Percentiles rank a stretch among this genome's conserved stretches.
These are phyloP conservation scores for Ustilago trichophora DNA, from an alignment of 1,284 basidiomycete species.

Conservation along the genomic window DNA sequence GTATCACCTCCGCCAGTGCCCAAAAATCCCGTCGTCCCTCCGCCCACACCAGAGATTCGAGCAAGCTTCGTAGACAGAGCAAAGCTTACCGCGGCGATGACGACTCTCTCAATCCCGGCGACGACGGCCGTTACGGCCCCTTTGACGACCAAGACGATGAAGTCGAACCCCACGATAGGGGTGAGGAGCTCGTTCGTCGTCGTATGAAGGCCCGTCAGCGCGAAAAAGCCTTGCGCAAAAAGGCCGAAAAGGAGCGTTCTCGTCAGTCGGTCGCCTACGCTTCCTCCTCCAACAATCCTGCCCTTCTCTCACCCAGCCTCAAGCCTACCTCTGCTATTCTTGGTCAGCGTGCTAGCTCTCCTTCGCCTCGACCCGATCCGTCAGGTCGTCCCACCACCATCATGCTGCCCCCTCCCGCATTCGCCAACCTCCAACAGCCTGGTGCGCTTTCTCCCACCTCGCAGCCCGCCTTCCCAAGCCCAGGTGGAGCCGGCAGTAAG, in stretches of 20 bases:
- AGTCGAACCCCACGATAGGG: conserved; percentile 69
- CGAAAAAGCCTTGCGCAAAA: conserved; percentile 61
- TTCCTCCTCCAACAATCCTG: conserved; percentile 6
- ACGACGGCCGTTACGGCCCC: conserved; percentile 47
- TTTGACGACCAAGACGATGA: conserved; percentile 68
- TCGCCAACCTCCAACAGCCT: conserved; percentile 12
- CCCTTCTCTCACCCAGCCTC: conserved; percentile 25
- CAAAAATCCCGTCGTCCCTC: conserved; percentile 31
- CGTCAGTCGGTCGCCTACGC: conserved; percentile 26
- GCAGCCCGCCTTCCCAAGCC: conserved; percentile 31
- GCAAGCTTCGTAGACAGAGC: conserved; percentile 39
- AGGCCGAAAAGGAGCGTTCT: conserved; percentile 62
- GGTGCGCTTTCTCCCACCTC: conserved; percentile 31
- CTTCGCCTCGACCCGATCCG: conserved; percentile 42
- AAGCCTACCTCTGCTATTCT: conserved; percentile 23
- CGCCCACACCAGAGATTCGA: conserved; percentile 25
- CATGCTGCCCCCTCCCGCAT: conserved; percentile 39
- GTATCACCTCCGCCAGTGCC: conserved; percentile 14
- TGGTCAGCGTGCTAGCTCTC: conserved; percentile 36
- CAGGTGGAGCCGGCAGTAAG: conserved; percentile 19
- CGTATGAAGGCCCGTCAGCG: conserved; percentile 69
- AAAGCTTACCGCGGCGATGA: conserved; percentile 25
- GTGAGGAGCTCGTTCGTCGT: conserved; percentile 71
- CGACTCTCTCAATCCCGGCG: conserved; percentile 38
- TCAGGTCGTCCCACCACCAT: conserved; percentile 55